Conservation (phyloP, 2,329 filamentous ascomycete species). For the Microsporum audouinii region DNA sequence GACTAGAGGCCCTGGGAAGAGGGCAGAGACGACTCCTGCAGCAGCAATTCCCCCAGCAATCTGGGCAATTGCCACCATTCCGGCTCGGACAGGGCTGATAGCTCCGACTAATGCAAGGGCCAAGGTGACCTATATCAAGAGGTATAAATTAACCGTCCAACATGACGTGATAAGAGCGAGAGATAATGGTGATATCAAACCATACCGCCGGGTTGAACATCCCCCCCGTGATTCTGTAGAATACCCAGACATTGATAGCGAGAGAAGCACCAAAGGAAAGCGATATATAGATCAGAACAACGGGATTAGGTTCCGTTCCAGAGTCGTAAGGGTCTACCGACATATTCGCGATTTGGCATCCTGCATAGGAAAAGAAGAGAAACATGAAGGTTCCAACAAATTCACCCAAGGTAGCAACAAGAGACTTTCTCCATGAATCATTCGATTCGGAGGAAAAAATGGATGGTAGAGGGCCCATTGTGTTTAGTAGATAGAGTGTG, state of each 20-base stretch:
- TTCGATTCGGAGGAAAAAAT: background rate
- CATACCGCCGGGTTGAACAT: slow-evolving; percentile 42
- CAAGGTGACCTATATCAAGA: slow-evolving; percentile 39
- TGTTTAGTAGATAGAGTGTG: background rate
- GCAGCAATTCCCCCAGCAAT: slow-evolving; percentile 49
- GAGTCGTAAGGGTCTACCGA: slow-evolving; percentile 16
- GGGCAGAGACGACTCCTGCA: slow-evolving; percentile 44
- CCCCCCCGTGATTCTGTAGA: slow-evolving; percentile 42
- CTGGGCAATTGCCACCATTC: slow-evolving; percentile 46
- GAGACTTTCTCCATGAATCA: slow-evolving; percentile 3
- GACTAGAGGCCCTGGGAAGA: slow-evolving; percentile 47
- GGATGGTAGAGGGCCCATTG: background rate
- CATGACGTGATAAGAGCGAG: background rate
- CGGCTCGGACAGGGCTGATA: slow-evolving; percentile 42
- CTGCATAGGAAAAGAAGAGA: slow-evolving; percentile 39
- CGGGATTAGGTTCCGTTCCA: slow-evolving; percentile 23
- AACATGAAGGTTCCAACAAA: slow-evolving; percentile 44
- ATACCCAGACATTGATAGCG: slow-evolving; percentile 45
- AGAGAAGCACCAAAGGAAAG: slow-evolving; percentile 38
- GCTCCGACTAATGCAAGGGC: slow-evolving; percentile 49
- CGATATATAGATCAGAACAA: slow-evolving; percentile 31
- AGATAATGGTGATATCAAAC: background rate
- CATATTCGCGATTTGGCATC: slow-evolving; percentile 37
- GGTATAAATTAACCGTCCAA: background rate
- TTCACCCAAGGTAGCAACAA: slow-evolving; percentile 40